Evolutionary conservation across 2,329 filamentous ascomycete species (phyloP).

Genomic region (Verticillium nubilum): DNA sequence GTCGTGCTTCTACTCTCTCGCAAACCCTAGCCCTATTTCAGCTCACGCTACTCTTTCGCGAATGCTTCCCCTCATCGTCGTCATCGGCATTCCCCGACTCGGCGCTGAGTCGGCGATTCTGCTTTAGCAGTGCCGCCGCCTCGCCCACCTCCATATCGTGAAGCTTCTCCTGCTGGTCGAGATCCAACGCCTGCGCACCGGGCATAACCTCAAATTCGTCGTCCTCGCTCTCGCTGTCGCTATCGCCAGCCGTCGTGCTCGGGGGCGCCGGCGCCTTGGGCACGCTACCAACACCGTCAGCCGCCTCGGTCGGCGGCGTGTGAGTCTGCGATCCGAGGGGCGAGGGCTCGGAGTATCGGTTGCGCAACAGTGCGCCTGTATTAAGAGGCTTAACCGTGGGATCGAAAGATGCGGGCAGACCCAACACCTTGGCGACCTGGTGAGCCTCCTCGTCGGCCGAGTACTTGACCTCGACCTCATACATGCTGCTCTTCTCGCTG

Average conservation of each 20-base stretch:
- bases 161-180: constrained; percentile 47
- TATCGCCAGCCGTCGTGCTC: neutral
- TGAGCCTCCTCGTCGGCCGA: constrained; percentile 60
- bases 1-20: neutral
- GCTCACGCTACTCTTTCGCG: constrained; percentile 7
- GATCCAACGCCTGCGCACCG: constrained; percentile 33
- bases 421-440: constrained; percentile 57
- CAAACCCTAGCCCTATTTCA: too few species aligned
- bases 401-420: constrained; percentile 57
- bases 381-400: constrained; percentile 56
- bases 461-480: constrained; percentile 49
- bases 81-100: constrained; percentile 28
- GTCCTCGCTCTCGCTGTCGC: constrained; percentile 2
- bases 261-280: constrained; percentile 3
- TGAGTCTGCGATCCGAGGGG: neutral
- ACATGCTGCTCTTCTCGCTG: constrained; percentile 44
- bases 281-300: neutral
- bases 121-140: constrained; percentile 42
- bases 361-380: constrained; percentile 16
- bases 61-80: constrained; percentile 24
- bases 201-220: constrained; percentile 36
- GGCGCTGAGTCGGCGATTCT: constrained; percentile 18
- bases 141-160: constrained; percentile 57
- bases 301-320: constrained; percentile 1
- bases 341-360: constrained; percentile 7